Evolutionary conservation across 495 filamentous ascomycete species (phyloP), one percentile per base, ranked within the genome.

Genomic region (Terfezia claveryi): DNA sequence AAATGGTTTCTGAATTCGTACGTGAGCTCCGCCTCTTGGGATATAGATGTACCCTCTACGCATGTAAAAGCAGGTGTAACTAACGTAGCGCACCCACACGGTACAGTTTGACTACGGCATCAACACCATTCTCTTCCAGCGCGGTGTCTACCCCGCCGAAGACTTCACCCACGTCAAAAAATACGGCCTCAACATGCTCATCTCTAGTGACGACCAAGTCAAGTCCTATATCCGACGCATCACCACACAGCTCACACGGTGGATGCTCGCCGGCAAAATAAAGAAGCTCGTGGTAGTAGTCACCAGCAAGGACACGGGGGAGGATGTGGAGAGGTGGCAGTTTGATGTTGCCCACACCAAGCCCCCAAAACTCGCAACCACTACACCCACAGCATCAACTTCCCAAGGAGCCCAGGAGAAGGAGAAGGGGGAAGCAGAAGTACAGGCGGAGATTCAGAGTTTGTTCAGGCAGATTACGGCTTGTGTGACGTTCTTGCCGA

Each of bases 101-200:
- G 17, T 23, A 12, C 59, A 85, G 81, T 51, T 51, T 11, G 50
- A 51, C n/a, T 51, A 51, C 50, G n/a, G n/a, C 50, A 51, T 51
- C 50, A 51, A 51, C 23, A 51, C 50, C 16, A 51, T 51, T 10
- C 50, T 51, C 60, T 93, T 94, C 75, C 92, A 96, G 67, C 77
- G 91, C 61, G 91, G 87, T 52, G 91, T 98, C 54, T 98, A 98
- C 69, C 91, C 92, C 41, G 88, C 91, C 36, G 91, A 98, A 62
- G 91, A 98, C 71, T 98, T 98, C 66, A 87, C 83, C 58, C 81
- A 89, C 23, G 87, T 98, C 62, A 96, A 96, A 70, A 98, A 98
- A 73, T 98, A 98, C 80, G 92, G 92, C 62, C 80, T 98, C 60
- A 96, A 93, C 64, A 96, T 98, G 87, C 83, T 95, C 41, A 87